These are phyloP conservation scores for Mucor circinelloides DNA, from an alignment of 371 early-diverging fungal species.

Conservation along the genomic window DNA sequence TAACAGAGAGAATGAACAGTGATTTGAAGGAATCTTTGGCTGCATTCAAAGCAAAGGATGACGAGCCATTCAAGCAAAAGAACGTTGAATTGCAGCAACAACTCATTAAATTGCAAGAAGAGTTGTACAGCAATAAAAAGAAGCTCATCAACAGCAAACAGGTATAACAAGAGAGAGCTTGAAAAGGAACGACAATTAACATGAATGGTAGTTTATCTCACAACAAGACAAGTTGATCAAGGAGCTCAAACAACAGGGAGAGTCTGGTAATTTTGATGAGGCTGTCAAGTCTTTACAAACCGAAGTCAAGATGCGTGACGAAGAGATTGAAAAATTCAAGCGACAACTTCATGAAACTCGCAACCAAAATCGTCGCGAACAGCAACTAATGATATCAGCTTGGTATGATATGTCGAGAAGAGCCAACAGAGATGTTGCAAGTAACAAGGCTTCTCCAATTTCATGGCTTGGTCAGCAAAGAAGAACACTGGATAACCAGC, in stretches of 20 bases:
- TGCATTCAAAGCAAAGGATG: slow-evolving; percentile 68
- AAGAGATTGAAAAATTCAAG: slow-evolving; percentile 70
- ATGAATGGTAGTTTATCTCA: slow-evolving; percentile 32
- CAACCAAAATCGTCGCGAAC: slow-evolving; percentile 66
- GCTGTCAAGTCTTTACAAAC: slow-evolving; percentile 72
- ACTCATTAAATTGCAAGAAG: slow-evolving; percentile 60
- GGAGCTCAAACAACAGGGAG: slow-evolving; percentile 23
- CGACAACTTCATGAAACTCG: slow-evolving; percentile 65
- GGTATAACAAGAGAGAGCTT: slow-evolving; percentile 29
- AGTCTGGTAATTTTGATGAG: slow-evolving; percentile 56
- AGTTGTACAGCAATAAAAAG: slow-evolving; percentile 57
- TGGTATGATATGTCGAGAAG: slow-evolving; percentile 70
- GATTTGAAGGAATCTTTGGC: slow-evolving; percentile 71
- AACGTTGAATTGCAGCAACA: slow-evolving; percentile 58
- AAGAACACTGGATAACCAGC: slow-evolving; percentile 56
- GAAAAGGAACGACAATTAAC: neutral
- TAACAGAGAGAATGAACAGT: slow-evolving; percentile 60
- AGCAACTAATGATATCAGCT: slow-evolving; percentile 73
- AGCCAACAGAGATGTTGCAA: slow-evolving; percentile 49
- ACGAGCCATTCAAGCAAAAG: slow-evolving; percentile 62
- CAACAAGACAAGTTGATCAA: slow-evolving; percentile 60
- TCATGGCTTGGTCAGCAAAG: slow-evolving; percentile 81
- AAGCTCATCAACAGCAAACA: slow-evolving; percentile 78
- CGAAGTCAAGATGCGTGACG: slow-evolving; percentile 60
- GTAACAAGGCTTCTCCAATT: slow-evolving; percentile 53